A percentile compares a stretch with the other conserved stretches of the same genome.
phyloP scores from a whole-genome alignment of 2,329 filamentous ascomycete genomes.

The Pseudogymnoascus sp. region DNA sequence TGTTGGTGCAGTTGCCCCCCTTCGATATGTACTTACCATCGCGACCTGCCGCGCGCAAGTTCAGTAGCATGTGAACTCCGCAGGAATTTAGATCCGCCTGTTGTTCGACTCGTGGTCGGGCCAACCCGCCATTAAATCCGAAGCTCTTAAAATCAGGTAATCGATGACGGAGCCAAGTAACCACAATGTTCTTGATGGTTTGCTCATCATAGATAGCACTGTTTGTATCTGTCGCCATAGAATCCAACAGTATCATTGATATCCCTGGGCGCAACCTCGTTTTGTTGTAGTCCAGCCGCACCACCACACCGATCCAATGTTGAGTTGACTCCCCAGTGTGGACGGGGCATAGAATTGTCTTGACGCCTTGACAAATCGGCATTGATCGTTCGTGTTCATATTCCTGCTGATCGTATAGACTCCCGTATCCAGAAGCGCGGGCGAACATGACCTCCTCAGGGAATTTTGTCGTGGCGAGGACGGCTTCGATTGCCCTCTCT shows the following conservation, averaged over 20 bases:
- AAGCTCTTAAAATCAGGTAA: not conserved
- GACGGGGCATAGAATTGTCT: not conserved
- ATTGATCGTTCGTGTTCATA: not conserved
- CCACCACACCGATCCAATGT: not conserved
- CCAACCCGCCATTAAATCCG: not conserved
- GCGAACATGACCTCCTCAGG: not conserved
- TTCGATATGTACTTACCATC: not conserved
- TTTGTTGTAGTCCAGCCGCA: not conserved
- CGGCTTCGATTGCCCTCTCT: not conserved
- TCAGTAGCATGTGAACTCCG: not conserved
- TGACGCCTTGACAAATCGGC: not conserved
- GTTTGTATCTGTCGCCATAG: not conserved
- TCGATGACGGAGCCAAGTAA: not conserved
- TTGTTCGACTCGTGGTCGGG: not conserved
- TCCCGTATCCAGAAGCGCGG: not conserved
- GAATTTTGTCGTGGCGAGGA: not conserved
- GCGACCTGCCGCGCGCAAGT: not conserved
- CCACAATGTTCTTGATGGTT: not conserved
- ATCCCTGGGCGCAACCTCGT: not conserved
- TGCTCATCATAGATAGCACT: not conserved
- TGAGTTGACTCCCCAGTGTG: not conserved
- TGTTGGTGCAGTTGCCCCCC: not conserved
- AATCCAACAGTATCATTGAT: not conserved
- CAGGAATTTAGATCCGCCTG: not conserved
- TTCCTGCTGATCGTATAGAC: not conserved